Conservation (phyloP, 345 rosid genomes). For the Sisymbrium altissimum region DNA sequence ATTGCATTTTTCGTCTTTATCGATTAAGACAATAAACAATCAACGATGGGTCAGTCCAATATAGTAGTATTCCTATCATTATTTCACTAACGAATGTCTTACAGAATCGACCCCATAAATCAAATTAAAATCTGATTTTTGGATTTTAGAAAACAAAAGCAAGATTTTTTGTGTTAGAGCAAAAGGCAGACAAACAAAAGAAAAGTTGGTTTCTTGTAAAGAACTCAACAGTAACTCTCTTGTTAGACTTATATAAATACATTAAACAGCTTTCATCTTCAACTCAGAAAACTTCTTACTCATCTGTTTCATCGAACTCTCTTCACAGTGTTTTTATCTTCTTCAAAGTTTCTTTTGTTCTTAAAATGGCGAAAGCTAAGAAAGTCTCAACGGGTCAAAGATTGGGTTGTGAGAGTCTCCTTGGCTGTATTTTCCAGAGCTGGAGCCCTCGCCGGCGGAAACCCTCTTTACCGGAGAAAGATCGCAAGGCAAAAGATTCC, state of each 20-base stretch:
- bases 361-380: slow-evolving; percentile 20
- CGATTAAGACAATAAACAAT: slow-evolving; percentile 25
- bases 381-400: slow-evolving; percentile 19
- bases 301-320: slow-evolving; percentile 22
- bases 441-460: slow-evolving; percentile 44
- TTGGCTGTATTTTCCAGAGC: slow-evolving; percentile 46
- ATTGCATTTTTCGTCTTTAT: slow-evolving; percentile 16
- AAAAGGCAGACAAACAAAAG: slow-evolving; percentile 27
- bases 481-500: slow-evolving; percentile 15
- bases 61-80: neutral
- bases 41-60: slow-evolving; percentile 13
- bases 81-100: slow-evolving; percentile 24
- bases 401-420: slow-evolving; percentile 52
- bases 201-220: slow-evolving; percentile 62
- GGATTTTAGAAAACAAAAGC: slow-evolving; percentile 29
- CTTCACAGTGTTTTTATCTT: slow-evolving; percentile 3
- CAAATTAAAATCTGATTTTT: slow-evolving; percentile 23
- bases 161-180: slow-evolving; percentile 26
- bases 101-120: slow-evolving; percentile 22
- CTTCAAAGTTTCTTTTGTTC: neutral
- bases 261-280: slow-evolving; percentile 27
- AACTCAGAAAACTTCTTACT: slow-evolving; percentile 1
- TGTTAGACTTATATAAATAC: slow-evolving; percentile 33
- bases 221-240: slow-evolving; percentile 47
- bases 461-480: slow-evolving; percentile 36